Evolutionary conservation across 805 yeast genomes (phyloP).

Genomic region (Teunomyces stri): DNA sequence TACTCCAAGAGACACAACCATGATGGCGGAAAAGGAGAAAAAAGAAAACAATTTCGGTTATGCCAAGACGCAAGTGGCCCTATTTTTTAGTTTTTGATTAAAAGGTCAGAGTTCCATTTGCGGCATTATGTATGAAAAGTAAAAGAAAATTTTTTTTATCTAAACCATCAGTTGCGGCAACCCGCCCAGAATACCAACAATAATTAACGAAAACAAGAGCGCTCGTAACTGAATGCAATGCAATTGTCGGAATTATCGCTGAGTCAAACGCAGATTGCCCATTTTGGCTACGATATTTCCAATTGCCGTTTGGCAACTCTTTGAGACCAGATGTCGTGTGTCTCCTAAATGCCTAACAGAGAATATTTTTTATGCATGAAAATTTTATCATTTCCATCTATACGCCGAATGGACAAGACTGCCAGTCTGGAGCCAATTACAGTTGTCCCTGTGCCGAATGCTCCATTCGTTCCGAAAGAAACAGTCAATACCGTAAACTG

Average conservation of each 20-base stretch:
- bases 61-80: background rate
- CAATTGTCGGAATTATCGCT: background rate
- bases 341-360: background rate
- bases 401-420: background rate
- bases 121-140: background rate
- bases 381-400: constrained; percentile 3
- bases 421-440: background rate
- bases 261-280: background rate
- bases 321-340: background rate
- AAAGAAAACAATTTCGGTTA: background rate
- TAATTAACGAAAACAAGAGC: no score
- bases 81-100: background rate
- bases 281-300: background rate
- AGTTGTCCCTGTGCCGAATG: background rate
- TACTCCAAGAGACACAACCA: no score
- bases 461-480: background rate
- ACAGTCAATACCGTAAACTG: background rate
- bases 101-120: background rate
- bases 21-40: no score
- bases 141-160: background rate
- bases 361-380: constrained; percentile 1
- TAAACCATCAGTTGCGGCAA: background rate
- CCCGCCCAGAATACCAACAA: background rate
- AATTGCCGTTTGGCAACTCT: background rate
- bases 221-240: background rate